Evolutionary conservation across 2,329 filamentous ascomycete species (phyloP).

Genomic region (Lecanosticta acicola): DNA sequence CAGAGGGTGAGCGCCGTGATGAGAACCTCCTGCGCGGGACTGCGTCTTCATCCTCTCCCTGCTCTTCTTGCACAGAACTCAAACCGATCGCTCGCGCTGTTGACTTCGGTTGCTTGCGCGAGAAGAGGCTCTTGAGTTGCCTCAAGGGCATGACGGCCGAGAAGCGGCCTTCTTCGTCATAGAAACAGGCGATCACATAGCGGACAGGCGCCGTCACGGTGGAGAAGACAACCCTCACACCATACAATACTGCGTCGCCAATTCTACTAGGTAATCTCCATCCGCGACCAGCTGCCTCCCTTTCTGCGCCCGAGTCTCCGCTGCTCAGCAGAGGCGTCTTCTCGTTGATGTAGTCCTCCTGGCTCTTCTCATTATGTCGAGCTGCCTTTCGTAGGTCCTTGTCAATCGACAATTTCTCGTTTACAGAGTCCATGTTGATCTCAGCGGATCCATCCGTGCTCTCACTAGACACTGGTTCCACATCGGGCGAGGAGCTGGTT

Average conservation of each 20-base stretch:
- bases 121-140: constrained; percentile 51
- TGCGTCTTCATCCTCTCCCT: constrained; percentile 29
- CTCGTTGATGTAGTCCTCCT: constrained; percentile 48
- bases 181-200: constrained; percentile 77
- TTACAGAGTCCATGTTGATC: constrained; percentile 20
- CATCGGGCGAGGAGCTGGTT: constrained; percentile 24
- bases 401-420: constrained; percentile 22
- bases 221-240: constrained; percentile 71
- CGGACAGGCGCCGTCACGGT: constrained; percentile 73
- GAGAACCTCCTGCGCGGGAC: constrained; percentile 28
- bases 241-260: constrained; percentile 65
- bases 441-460: constrained; percentile 8
- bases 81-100: constrained; percentile 27
- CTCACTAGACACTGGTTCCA: constrained; percentile 10
- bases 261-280: constrained; percentile 49
- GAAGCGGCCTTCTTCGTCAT: constrained; percentile 72
- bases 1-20: constrained; percentile 37
- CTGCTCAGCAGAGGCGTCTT: constrained; percentile 60
- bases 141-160: constrained; percentile 69
- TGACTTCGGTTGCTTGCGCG: constrained; percentile 32
- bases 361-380: constrained; percentile 13
- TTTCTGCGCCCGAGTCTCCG: constrained; percentile 7
- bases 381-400: constrained; percentile 16
- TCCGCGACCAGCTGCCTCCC: constrained; percentile 8
- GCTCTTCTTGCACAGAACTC: constrained; percentile 28